Evolutionary conservation across 2,329 filamentous ascomycete species (phyloP).

Genomic region (Epichloe sylvatica): DNA sequence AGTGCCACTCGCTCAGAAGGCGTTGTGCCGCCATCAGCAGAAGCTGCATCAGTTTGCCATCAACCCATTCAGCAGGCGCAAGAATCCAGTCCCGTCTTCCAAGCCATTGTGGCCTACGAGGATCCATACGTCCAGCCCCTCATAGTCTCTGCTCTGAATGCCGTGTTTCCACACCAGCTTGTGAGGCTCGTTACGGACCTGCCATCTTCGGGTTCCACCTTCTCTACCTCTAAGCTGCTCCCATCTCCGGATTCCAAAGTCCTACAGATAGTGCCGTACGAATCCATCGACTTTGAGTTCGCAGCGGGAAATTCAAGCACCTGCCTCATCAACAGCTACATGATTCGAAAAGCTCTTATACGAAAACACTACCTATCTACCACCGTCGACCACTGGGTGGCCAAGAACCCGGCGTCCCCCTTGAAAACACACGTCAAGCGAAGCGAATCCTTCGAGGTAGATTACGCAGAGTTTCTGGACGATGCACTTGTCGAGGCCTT

Average conservation of each 20-base stretch:
- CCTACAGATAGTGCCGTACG: slow-evolving; percentile 76
- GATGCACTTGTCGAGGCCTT: slow-evolving; percentile 84
- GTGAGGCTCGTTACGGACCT: slow-evolving; percentile 42
- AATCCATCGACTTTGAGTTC: slow-evolving; percentile 72
- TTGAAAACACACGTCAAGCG: slow-evolving; percentile 60
- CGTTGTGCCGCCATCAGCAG: slow-evolving; percentile 4
- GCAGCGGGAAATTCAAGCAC: slow-evolving; percentile 46
- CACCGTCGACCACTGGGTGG: slow-evolving; percentile 72
- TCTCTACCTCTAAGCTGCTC: slow-evolving; percentile 24
- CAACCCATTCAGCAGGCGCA: slow-evolving; percentile 2
- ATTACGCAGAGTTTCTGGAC: slow-evolving; percentile 93
- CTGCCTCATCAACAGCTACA: slow-evolving; percentile 71
- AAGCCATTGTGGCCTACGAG: slow-evolving; percentile 71
- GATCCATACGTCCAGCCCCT: slow-evolving; percentile 83
- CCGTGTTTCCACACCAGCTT: slow-evolving; percentile 39
- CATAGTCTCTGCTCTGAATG: slow-evolving; percentile 56
- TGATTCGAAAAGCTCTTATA: slow-evolving; percentile 92
- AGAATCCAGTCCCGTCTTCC: slow-evolving; percentile 15
- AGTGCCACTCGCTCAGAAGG: slow-evolving; percentile 12
- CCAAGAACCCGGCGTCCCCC: slow-evolving; percentile 65
- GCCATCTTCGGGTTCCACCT: slow-evolving; percentile 15
- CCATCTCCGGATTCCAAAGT: slow-evolving; percentile 28
- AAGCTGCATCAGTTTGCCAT: slow-evolving; percentile 10
- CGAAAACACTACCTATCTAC: slow-evolving; percentile 85
- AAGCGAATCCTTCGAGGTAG: slow-evolving; percentile 78